A percentile compares a stretch with the other conserved stretches of the same genome.
These are phyloP conservation scores for Debaryomyces fabryi DNA, from an alignment of 1,139 yeast species.

Conservation along the genomic window DNA sequence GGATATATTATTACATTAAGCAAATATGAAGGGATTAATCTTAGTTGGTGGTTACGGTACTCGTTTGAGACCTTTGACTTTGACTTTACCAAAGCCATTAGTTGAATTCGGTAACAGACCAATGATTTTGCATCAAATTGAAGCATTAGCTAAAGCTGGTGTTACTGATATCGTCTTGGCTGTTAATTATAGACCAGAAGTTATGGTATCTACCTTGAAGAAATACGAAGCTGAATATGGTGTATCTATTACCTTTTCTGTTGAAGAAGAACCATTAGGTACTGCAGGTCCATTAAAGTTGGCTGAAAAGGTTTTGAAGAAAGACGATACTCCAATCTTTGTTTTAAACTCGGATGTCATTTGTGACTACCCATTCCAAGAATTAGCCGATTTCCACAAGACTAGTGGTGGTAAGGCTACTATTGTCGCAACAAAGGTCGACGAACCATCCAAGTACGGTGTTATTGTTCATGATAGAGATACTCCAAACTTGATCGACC, in stretches of 20 bases:
- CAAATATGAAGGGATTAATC: conserved; percentile 90
- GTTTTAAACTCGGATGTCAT: conserved; percentile 98
- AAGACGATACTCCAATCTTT: conserved; percentile 95
- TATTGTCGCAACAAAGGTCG: conserved; percentile 98
- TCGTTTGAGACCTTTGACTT: conserved; percentile 97
- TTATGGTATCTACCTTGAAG: conserved; percentile 93
- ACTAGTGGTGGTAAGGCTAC: conserved; percentile 98
- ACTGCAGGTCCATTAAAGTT: conserved; percentile 99
- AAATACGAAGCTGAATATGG: conserved; percentile 95
- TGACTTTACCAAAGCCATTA: conserved; percentile 96
- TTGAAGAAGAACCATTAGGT: conserved; percentile 98
- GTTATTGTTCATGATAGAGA: conserved; percentile 96
- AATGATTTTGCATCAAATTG: conserved; percentile 95
- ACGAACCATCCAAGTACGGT: conserved; percentile 99
- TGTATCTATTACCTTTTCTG: conserved; percentile 93
- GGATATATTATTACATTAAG: conserved; percentile 3
- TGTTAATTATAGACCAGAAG: conserved; percentile 99
- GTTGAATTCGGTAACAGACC: conserved; percentile 99
- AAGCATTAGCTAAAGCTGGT: conserved; percentile 97
- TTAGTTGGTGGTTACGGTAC: conserved; percentile 99
- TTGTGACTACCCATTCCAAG: conserved; percentile 96
- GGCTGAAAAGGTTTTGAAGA: conserved; percentile 90
- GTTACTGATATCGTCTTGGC: conserved; percentile 98
- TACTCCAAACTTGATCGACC: conserved; percentile 90
- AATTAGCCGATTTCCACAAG: conserved; percentile 89